Conservation (phyloP, 495 filamentous ascomycete species). For the Xylaria curta region DNA sequence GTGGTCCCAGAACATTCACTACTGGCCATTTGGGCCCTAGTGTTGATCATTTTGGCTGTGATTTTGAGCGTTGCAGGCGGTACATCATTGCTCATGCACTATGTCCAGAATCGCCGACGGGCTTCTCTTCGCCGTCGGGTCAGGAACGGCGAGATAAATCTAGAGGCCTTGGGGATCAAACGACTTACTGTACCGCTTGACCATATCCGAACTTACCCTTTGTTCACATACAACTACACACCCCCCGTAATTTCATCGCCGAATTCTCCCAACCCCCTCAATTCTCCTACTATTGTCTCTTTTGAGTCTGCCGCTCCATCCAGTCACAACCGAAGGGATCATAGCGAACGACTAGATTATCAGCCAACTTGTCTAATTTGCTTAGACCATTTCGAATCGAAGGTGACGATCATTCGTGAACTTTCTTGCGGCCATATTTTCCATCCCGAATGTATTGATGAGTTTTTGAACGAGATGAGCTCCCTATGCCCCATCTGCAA, state of each 20-base stretch:
- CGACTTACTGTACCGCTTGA: conserved; percentile 71
- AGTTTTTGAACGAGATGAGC: conserved; percentile 71
- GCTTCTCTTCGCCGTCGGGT: conserved; percentile 70
- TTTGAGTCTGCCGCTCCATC: conserved; percentile 32
- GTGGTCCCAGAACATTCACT: conserved; percentile 44
- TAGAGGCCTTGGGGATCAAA: conserved; percentile 81
- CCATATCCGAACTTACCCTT: conserved; percentile 71
- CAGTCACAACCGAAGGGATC: conserved; percentile 29
- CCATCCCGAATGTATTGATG: conserved; percentile 87
- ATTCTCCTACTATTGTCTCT: conserved; percentile 27
- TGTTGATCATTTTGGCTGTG: conserved; percentile 79
- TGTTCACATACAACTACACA: conserved; percentile 71
- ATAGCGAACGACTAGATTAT: conserved; percentile 52
- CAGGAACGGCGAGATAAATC: conserved; percentile 74
- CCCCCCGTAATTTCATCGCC: conserved; percentile 36
- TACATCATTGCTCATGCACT: conserved; percentile 75
- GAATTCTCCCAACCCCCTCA: conserved; percentile 27
- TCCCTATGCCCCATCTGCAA: conserved; percentile 91
- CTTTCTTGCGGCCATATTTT: conserved; percentile 90
- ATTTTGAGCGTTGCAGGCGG: conserved; percentile 68
- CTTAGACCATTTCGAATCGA: conserved; percentile 76
- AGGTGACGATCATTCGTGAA: conserved; percentile 74
- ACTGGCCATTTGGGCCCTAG: conserved; percentile 80
- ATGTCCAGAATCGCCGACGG: conserved; percentile 71
- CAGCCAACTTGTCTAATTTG: conserved; percentile 87